phyloP scores from a whole-genome alignment of 192 early-diverging fungal species.

The Entomortierella beljakovae region DNA sequence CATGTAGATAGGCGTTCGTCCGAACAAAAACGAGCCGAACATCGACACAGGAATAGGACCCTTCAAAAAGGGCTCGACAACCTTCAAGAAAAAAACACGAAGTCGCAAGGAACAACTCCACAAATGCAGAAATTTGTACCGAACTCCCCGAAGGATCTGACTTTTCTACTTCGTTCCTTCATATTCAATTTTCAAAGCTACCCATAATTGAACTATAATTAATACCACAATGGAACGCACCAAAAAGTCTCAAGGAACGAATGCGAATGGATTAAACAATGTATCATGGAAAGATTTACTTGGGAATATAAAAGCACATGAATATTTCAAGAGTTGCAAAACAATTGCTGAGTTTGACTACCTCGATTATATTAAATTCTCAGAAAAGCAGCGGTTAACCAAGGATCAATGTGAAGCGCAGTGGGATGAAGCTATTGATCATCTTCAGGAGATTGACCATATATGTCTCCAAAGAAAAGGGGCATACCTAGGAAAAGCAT shows the following conservation, averaged over 20 bases:
- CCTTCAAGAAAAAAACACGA: background rate
- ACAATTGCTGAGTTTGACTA: constrained; percentile 16
- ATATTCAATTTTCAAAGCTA: no score
- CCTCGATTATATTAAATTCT: constrained; percentile 15
- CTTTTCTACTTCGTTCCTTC: no score
- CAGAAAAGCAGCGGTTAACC: constrained; percentile 22
- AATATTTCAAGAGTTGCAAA: constrained; percentile 25
- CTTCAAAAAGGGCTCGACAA: constrained; percentile 1
- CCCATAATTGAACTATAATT: no score
- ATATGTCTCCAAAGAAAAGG: constrained; percentile 19
- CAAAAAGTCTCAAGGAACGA: constrained; percentile 3
- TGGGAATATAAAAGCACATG: constrained; percentile 14
- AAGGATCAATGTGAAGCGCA: constrained; percentile 38
- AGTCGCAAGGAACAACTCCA: background rate
- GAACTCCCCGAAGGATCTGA: no score
- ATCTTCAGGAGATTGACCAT: constrained; percentile 6
- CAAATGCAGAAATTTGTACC: no score
- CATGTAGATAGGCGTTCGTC: background rate
- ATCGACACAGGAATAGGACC: background rate
- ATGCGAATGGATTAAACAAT: constrained; percentile 5
- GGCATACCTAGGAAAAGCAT: constrained; percentile 16
- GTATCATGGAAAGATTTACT: constrained; percentile 20
- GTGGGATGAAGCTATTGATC: constrained; percentile 24
- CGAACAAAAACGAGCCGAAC: background rate
- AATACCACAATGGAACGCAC: constrained; percentile 8